Base-by-base conservation (phyloP, 345 rosid genomes). In the Heritiera littoralis region DNA sequence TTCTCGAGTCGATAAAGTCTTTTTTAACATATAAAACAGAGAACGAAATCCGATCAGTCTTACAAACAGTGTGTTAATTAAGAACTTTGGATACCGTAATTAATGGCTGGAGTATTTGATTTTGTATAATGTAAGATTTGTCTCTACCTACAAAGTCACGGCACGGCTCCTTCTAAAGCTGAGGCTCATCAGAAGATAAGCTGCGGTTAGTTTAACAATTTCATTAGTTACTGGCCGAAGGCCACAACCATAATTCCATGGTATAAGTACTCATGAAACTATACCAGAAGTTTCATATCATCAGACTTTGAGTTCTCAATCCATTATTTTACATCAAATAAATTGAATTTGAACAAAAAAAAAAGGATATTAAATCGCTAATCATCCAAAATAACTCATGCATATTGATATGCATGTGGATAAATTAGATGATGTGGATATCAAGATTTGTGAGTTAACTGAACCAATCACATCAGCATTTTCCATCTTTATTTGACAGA, bases 71-170 rank as follows among this genome's bases (percentile, higher is more conserved):
- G 81, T 88, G 7, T 20, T 70, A 81, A 74, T 73, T 61, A 66
- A 80, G 73, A 80, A 75, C 82, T 52, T 85, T 80, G 81, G 86
- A 80, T 81, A 56, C 88, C 88, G 80, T 80, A 80, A 87, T 85
- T 67, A 74, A 72, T 82, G 87, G 78, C 61, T 46, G 60, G 74
- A 78, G 77, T 75, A 78, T 38, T 35, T 20, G 9, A 61, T 70
- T 70, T 70, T 35, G 28, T 54, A 18, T 48, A 17, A 72, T 35
- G 40, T n/a, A 59, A 28, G 45, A 64, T 66, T 85, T 79, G 84
- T 78, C 83, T 18, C 2, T 74, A 74, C 60, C 66, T 32, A 49
- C 8, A 28, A 80, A 84, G 85, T 88, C 88, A 84, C 88, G 87
- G 87, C 38, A 35, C 38, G 38, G 38, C 63, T 80, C 20, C 56